Evolutionary conservation across 2,329 filamentous ascomycete species (phyloP).

Genomic region (Byssoonygena ceratinophila): DNA sequence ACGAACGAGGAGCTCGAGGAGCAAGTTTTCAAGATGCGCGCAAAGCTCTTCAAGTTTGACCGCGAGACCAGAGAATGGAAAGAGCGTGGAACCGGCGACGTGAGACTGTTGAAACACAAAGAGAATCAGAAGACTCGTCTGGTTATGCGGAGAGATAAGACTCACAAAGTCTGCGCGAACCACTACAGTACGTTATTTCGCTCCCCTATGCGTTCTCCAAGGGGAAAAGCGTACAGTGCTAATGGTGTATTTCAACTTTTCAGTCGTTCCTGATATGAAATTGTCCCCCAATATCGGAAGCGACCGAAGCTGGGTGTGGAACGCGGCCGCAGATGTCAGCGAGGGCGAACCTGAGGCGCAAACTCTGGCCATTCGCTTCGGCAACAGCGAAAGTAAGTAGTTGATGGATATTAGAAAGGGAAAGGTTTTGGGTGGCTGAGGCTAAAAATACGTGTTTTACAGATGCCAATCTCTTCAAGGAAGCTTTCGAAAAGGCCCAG

Average conservation of each 20-base stretch:
- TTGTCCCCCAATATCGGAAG: conserved; percentile 95
- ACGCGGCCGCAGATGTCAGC: conserved; percentile 91
- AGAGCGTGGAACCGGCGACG: conserved; percentile 94
- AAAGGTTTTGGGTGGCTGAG: background rate
- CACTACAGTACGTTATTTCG: conserved; percentile 96
- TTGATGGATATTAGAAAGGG: background rate
- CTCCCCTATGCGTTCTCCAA: no score
- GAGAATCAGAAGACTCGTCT: conserved; percentile 95
- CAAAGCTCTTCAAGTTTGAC: conserved; percentile 98
- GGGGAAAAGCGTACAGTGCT: conserved; percentile 15
- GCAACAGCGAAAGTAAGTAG: conserved; percentile 92
- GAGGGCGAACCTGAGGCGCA: conserved; percentile 95
- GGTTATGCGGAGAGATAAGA: conserved; percentile 99
- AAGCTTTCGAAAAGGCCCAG: conserved; percentile 92
- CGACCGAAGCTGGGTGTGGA: conserved; percentile 99
- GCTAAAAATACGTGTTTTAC: conserved; percentile 6
- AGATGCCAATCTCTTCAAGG: conserved; percentile 98
- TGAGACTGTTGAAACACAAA: conserved; percentile 94
- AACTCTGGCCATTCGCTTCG: conserved; percentile 93
- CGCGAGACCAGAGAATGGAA: conserved; percentile 92
- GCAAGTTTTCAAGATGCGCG: conserved; percentile 98
- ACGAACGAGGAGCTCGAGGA: conserved; percentile 98
- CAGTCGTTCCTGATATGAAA: conserved; percentile 98
- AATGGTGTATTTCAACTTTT: conserved; percentile 12
- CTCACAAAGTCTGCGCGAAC: conserved; percentile 99